phyloP scores from a whole-genome alignment of 1,284 basidiomycete species.

The Schizophyllum amplum region DNA sequence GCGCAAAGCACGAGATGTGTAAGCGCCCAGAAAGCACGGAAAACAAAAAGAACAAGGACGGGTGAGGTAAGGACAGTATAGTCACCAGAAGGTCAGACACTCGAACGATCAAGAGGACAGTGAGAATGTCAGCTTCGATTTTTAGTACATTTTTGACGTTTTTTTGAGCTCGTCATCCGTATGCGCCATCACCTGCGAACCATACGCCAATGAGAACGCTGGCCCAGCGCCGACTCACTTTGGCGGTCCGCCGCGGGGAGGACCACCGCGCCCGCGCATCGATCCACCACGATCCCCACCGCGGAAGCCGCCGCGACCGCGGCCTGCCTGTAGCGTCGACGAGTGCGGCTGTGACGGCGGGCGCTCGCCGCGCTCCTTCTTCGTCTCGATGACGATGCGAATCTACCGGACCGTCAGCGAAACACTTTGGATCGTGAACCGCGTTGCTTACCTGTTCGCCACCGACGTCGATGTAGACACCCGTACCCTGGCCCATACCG shows the following conservation, averaged over 20 bases:
- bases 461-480: constrained; percentile 65
- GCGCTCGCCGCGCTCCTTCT: constrained; percentile 82
- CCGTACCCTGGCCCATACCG: constrained; percentile 76
- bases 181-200: too few species aligned
- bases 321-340: constrained; percentile 29
- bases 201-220: neutral
- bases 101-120: too few species aligned
- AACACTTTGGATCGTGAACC: too few species aligned
- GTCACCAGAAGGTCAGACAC: too few species aligned
- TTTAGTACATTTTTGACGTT: neutral
- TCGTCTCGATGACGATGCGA: constrained; percentile 76
- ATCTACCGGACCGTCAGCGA: constrained; percentile 27
- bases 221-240: neutral
- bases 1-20: neutral
- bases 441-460: constrained; percentile 21
- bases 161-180: neutral
- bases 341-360: constrained; percentile 40
- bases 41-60: neutral
- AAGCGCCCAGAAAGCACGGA: neutral
- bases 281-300: constrained; percentile 23
- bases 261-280: constrained; percentile 16
- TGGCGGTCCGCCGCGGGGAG: neutral
- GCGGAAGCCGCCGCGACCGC: constrained; percentile 26
- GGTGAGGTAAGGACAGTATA: neutral
- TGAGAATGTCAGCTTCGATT: neutral